Percentiles rank a stretch among this genome's conserved stretches.
phyloP scores from a whole-genome alignment of 2,329 filamentous ascomycete genomes.

The Cadophora luteo-olivacea region DNA sequence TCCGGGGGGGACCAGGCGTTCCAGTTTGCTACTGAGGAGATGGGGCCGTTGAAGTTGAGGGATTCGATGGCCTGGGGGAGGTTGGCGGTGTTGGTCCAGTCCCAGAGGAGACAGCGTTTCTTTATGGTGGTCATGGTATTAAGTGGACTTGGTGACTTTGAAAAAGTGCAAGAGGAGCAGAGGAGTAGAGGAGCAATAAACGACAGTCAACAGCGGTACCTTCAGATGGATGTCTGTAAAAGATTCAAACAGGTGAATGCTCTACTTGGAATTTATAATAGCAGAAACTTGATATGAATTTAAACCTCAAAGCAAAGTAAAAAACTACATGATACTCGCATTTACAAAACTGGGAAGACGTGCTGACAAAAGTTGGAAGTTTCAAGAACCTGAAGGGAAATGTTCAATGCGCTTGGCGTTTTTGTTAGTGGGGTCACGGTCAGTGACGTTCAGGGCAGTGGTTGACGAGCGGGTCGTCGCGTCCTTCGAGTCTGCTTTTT shows the following conservation, averaged over 20 bases:
- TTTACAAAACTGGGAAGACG: neutral
- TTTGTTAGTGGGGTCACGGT: constrained; percentile 4
- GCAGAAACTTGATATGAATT: too few species aligned
- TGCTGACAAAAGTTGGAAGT: constrained; percentile 4
- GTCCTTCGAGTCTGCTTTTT: neutral
- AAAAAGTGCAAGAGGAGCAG: too few species aligned
- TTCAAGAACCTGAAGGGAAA: neutral
- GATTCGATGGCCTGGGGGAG: constrained; percentile 46
- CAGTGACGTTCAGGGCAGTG: neutral
- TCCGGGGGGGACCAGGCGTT: constrained; percentile 51
- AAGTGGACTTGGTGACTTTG: neutral
- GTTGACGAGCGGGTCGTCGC: neutral
- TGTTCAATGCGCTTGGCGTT: neutral
- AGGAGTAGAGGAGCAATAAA: too few species aligned
- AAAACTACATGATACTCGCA: neutral
- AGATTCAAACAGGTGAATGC: too few species aligned
- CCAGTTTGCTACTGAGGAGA: constrained; percentile 50
- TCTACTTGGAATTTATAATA: too few species aligned
- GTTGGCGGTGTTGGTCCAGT: constrained; percentile 50
- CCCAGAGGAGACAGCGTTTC: constrained; percentile 52
- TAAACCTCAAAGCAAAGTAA: too few species aligned
- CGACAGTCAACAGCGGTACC: neutral
- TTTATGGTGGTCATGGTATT: constrained; percentile 23
- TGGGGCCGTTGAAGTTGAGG: constrained; percentile 45
- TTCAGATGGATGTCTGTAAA: neutral